Evolutionary conservation across 2,329 filamentous ascomycete genomes (phyloP), one percentile per base, ranked within the genome.

Genomic region (Aspergillus fijiensis): DNA sequence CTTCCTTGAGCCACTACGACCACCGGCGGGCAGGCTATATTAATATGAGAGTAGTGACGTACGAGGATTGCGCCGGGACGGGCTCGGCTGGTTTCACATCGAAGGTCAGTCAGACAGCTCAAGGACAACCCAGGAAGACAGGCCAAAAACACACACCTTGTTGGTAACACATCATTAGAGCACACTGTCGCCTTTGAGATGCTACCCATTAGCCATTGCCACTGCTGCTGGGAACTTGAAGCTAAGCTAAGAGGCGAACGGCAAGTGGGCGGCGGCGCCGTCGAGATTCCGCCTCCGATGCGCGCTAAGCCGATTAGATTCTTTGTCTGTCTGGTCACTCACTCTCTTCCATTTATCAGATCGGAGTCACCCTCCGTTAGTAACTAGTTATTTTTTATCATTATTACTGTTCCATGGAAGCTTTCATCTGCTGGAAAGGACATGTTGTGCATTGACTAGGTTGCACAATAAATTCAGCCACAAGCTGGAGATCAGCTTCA

Each of bases 51-150:
- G 16, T 9, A 19, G 55, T 57, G 57, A 68, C 77, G 61, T 72
- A 80, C 78, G 77, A 79, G 50, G 78, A 78, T 65, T 77, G 76
- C 63, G 74, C 66, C 67, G 69, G 66, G 55, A 72, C 60, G 55
- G 64, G 63, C 63, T 73, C 72, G 66, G 66, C 72, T 74, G 58
- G 14, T 54, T 29, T 50, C 39, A 49, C 45, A 51, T 57, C 42
- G n/a, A 19, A 45, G 39, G 12, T 35, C 33, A 35, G 33, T 35
- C 33, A 35, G 58, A 73, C 48, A 74, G 66, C 42, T 49, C 25
- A 23, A 49, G 3, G 33, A 27, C 14, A 21, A 19, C 7, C 19
- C 31, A 48, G n/a, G 6, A 54, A 47, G 29, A 33, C 19, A 48
- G 21, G 2, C 5, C 1, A 60, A 58, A 59, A 59, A 16, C 12